A percentile compares a stretch with the other conserved stretches of the same genome.
Evolutionary conservation across 176 grass and related monocot genomes (phyloP).

Genomic region (Oryza rufipogon): DNA sequence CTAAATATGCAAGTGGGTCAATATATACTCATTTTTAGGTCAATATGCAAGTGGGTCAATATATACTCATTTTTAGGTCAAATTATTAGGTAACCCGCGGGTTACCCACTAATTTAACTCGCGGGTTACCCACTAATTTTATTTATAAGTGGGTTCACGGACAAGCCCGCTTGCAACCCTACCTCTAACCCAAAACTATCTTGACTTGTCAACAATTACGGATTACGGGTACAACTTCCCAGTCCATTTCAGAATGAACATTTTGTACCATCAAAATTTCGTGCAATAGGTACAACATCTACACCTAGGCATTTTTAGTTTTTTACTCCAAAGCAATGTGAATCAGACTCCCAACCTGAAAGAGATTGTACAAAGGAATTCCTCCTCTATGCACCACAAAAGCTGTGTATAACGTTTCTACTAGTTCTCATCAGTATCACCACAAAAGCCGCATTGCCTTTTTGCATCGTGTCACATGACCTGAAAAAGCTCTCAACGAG

Average conservation of each 20-base stretch:
- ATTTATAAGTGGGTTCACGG: no score
- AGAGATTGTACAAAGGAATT: slow-evolving; percentile 19
- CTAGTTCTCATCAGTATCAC: neutral
- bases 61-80: no score
- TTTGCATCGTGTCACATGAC: neutral
- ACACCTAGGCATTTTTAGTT: neutral
- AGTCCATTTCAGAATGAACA: neutral
- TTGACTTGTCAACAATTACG: no score
- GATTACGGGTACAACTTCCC: no score
- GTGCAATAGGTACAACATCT: neutral
- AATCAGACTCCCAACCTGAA: neutral
- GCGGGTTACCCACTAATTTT: no score
- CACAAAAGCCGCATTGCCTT: neutral
- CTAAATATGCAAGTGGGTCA: no score
- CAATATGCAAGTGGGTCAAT: no score
- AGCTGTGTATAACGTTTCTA: neutral
- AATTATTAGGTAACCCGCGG: no score
- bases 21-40: no score
- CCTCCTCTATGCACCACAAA: neutral
- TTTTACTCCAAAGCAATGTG: neutral
- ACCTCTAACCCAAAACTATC: no score
- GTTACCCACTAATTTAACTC: no score
- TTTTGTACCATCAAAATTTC: neutral
- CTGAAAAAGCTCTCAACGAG: neutral
- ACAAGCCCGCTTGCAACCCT: no score